Evolutionary conservation across 257 asterid genomes (phyloP).

Genomic region (Penstemon barbatus): DNA sequence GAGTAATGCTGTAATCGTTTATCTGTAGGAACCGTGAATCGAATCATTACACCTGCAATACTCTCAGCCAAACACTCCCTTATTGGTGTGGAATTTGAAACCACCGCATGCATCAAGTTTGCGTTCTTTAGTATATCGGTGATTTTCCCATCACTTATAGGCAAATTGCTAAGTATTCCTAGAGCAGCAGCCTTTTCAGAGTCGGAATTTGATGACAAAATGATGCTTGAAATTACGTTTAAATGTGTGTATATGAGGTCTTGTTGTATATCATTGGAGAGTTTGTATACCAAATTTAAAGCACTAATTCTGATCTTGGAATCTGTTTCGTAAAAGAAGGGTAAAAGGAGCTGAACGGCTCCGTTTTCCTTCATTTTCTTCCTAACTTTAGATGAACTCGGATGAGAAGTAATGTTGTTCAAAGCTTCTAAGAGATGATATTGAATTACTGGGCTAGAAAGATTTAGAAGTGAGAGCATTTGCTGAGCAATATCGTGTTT

Average conservation of each 20-base stretch:
- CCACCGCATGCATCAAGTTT: constrained; percentile 47
- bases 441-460: constrained; percentile 76
- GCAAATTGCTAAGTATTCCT: constrained; percentile 72
- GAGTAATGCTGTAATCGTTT: constrained; percentile 63
- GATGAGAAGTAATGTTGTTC: constrained; percentile 57
- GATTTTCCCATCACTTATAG: constrained; percentile 50
- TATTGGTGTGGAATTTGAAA: constrained; percentile 38
- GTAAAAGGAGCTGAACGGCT: constrained; percentile 66
- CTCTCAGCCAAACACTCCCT: constrained; percentile 46
- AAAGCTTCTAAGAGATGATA: constrained; percentile 71
- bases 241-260: constrained; percentile 51
- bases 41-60: constrained; percentile 52
- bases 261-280: constrained; percentile 49
- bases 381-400: constrained; percentile 53
- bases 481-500: constrained; percentile 70
- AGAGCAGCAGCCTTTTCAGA: constrained; percentile 66
- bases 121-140: constrained; percentile 56
- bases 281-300: constrained; percentile 44
- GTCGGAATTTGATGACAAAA: constrained; percentile 41
- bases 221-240: constrained; percentile 36
- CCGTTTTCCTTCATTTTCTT: constrained; percentile 71
- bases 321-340: constrained; percentile 52
- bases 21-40: constrained; percentile 66
- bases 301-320: constrained; percentile 51
- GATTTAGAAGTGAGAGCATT: constrained; percentile 82